phyloP scores from a whole-genome alignment of 345 rosid species.

The Aquilaria yunnanensis region DNA sequence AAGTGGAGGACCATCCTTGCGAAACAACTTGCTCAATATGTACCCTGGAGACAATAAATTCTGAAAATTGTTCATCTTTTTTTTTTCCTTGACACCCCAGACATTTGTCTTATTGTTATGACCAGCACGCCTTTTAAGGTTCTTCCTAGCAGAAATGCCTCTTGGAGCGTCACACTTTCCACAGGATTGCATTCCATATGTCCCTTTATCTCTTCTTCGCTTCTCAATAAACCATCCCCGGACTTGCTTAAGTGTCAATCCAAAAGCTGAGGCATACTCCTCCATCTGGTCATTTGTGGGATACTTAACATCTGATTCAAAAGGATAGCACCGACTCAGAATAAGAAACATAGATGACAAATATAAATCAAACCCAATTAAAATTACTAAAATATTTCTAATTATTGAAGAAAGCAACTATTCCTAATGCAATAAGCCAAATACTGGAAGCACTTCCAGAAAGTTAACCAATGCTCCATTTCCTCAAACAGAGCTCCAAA shows the following conservation, averaged over 20 bases:
- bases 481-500: too few species aligned
- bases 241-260: constrained; percentile 69
- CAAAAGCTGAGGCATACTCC: constrained; percentile 43
- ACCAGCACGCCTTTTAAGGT: constrained; percentile 14
- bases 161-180: constrained; percentile 12
- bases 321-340: constrained; percentile 15
- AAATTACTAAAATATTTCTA: neutral
- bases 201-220: constrained; percentile 53
- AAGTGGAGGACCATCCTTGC: constrained; percentile 93
- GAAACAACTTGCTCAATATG: constrained; percentile 65
- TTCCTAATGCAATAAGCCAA: neutral
- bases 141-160: constrained; percentile 13
- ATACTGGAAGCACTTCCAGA: neutral
- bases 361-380: neutral
- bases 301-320: constrained; percentile 50
- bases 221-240: constrained; percentile 67
- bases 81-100: constrained; percentile 17
- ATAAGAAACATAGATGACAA: neutral
- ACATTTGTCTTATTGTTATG: constrained; percentile 2
- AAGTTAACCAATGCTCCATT: neutral
- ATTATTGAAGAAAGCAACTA: neutral
- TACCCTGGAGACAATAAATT: constrained; percentile 47
- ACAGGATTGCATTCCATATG: constrained; percentile 8
- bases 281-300: constrained; percentile 50
- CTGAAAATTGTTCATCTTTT: constrained; percentile 32